These are phyloP conservation scores for Acanthamoeba triangularis DNA, from an alignment of 208 protist genomes.

Conservation along the genomic window DNA sequence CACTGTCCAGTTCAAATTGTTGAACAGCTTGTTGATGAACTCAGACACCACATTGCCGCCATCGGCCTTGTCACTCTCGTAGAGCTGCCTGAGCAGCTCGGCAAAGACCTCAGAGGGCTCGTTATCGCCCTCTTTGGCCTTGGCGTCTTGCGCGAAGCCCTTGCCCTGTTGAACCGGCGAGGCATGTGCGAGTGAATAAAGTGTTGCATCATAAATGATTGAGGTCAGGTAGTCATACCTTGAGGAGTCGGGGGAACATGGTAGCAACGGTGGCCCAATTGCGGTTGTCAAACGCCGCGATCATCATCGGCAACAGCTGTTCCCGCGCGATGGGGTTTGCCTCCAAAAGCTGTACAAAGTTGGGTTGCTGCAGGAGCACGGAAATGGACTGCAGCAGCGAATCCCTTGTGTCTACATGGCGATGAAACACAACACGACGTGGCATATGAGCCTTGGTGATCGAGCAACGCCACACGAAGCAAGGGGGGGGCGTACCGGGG, in stretches of 20 bases:
- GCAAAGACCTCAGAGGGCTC: conserved; percentile 6
- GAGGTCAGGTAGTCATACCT: background rate
- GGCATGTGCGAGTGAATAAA: background rate
- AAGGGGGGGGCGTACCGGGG: conserved; percentile 25
- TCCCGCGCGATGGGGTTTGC: background rate
- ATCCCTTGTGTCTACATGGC: conserved; percentile 25
- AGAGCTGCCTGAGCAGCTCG: background rate
- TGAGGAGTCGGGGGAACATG: conserved; percentile 66
- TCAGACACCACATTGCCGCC: background rate
- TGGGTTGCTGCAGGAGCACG: conserved; percentile 69
- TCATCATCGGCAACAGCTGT: conserved; percentile 38
- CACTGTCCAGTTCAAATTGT: conserved; percentile 82
- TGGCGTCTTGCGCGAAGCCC: conserved; percentile 67
- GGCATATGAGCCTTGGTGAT: background rate
- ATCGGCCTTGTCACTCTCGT: conserved; percentile 31
- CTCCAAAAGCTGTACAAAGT: conserved; percentile 65
- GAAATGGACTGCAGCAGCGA: conserved; percentile 74
- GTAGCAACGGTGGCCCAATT: conserved; percentile 69
- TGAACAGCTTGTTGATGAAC: conserved; percentile 81
- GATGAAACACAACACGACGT: background rate
- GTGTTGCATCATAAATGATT: background rate
- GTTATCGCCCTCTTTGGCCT: background rate
- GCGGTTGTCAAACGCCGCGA: conserved; percentile 73
- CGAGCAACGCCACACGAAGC: background rate
- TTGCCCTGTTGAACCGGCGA: background rate